Evolutionary conservation across 495 filamentous ascomycete genomes (phyloP).

Genomic region (Ramalina peruviana): DNA sequence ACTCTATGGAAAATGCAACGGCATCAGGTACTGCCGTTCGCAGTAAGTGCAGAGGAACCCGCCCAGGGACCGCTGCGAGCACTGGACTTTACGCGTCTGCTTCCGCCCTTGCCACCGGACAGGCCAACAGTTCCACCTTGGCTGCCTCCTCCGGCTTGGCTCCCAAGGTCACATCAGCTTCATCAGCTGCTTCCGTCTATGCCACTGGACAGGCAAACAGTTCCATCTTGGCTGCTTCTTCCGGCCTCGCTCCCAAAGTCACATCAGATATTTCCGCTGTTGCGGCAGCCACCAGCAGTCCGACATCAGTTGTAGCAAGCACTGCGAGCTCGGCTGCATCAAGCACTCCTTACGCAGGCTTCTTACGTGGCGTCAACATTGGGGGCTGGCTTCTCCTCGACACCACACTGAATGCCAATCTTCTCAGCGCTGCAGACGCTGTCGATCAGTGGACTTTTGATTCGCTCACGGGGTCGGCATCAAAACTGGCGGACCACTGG

Average conservation of each 20-base stretch:
- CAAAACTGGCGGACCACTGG: slow-evolving; percentile 21
- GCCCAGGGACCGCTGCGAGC: background rate
- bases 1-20: background rate
- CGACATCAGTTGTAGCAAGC: background rate
- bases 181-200: background rate
- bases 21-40: background rate
- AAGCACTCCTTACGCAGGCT: background rate
- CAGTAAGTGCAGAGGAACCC: background rate
- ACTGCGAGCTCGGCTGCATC: background rate
- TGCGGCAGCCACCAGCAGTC: background rate
- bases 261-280: too few species aligned
- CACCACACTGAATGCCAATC: slow-evolving; percentile 21
- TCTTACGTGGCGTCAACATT: slow-evolving; percentile 5
- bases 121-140: background rate
- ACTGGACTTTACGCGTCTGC: background rate
- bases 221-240: background rate
- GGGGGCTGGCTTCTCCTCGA: slow-evolving; percentile 29
- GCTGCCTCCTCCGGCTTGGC: background rate
- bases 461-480: slow-evolving; percentile 10
- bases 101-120: background rate
- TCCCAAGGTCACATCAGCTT: background rate
- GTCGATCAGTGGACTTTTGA: slow-evolving; percentile 25
- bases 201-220: background rate
- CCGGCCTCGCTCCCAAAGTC: background rate
- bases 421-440: slow-evolving; percentile 18